Conservation (phyloP, 495 filamentous ascomycete genomes). For the Beverwykella pulmonaria region DNA sequence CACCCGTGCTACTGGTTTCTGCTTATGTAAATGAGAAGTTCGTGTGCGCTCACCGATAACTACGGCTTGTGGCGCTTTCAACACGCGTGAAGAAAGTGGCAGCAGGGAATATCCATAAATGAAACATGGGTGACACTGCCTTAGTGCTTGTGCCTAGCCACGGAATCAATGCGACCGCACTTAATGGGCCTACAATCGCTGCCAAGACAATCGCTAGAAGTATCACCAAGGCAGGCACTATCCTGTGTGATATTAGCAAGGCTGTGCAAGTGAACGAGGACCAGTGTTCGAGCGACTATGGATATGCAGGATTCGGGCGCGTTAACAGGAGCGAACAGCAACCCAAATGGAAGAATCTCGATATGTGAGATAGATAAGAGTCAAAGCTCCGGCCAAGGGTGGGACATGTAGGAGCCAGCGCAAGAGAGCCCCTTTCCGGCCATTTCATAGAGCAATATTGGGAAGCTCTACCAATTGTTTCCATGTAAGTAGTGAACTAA, state of each 20-base stretch:
- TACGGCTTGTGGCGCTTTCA: not conserved
- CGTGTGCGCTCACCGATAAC: not conserved
- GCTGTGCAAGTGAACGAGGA: not conserved
- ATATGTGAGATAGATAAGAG: not conserved
- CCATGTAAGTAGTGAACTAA: not conserved
- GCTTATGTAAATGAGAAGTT: not conserved
- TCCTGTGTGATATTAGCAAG: not conserved
- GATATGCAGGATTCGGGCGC: not conserved
- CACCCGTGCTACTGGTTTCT: no score
- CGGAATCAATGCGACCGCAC: conserved; percentile 5
- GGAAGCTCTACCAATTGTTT: not conserved
- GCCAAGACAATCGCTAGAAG: not conserved
- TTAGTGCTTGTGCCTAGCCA: not conserved
- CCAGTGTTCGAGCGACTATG: conserved; percentile 10
- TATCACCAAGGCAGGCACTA: not conserved
- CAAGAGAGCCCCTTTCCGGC: not conserved
- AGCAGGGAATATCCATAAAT: not conserved
- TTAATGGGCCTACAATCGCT: not conserved
- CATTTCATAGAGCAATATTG: not conserved
- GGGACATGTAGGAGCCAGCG: conserved; percentile 3
- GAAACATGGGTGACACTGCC: not conserved
- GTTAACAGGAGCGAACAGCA: not conserved
- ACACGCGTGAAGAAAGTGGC: not conserved
- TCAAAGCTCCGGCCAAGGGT: not conserved
- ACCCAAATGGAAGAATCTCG: not conserved